phyloP scores from a whole-genome alignment of 768 basidiomycete species.

The Russula sp. region DNA sequence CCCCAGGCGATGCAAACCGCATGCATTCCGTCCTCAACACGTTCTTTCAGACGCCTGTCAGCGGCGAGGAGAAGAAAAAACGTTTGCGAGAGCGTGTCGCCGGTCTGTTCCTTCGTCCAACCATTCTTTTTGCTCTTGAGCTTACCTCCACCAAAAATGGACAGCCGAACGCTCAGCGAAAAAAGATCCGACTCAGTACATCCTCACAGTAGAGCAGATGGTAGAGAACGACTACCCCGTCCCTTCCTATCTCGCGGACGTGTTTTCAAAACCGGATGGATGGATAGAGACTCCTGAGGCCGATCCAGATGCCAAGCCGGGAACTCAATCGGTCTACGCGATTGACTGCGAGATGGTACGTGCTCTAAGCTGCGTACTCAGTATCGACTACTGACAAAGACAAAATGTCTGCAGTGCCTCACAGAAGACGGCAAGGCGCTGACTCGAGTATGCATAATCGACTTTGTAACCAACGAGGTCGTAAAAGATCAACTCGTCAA shows the following conservation, averaged over 20 bases:
- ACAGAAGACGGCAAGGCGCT: slow-evolving; percentile 90
- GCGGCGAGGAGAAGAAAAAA: slow-evolving; percentile 73
- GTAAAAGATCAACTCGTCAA: slow-evolving; percentile 90
- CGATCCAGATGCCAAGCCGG: slow-evolving; percentile 34
- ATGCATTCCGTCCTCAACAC: slow-evolving; percentile 84
- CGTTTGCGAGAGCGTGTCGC: slow-evolving; percentile 47
- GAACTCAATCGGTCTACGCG: slow-evolving; percentile 59
- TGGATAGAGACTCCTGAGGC: slow-evolving; percentile 82
- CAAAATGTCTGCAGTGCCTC: slow-evolving; percentile 58
- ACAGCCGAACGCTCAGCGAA: slow-evolving; percentile 60
- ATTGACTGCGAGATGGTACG: slow-evolving; percentile 97
- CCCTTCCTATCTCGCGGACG: slow-evolving; percentile 78
- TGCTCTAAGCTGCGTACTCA: slow-evolving; percentile 1
- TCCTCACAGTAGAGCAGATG: slow-evolving; percentile 82
- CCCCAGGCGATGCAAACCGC: slow-evolving; percentile 80
- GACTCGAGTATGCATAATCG: slow-evolving; percentile 80
- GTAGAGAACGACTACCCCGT: slow-evolving; percentile 91
- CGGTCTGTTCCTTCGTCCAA: slow-evolving; percentile 37
- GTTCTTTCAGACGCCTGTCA: slow-evolving; percentile 81
- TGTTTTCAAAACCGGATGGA: slow-evolving; percentile 58
- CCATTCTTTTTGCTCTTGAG: not conserved
- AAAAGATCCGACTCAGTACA: slow-evolving; percentile 64
- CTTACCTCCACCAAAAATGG: not conserved
- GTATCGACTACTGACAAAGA: not conserved
- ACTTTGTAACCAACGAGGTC: slow-evolving; percentile 66